Conservation (phyloP, 331 rosid genomes). For the Erythrophleum ivorense region DNA sequence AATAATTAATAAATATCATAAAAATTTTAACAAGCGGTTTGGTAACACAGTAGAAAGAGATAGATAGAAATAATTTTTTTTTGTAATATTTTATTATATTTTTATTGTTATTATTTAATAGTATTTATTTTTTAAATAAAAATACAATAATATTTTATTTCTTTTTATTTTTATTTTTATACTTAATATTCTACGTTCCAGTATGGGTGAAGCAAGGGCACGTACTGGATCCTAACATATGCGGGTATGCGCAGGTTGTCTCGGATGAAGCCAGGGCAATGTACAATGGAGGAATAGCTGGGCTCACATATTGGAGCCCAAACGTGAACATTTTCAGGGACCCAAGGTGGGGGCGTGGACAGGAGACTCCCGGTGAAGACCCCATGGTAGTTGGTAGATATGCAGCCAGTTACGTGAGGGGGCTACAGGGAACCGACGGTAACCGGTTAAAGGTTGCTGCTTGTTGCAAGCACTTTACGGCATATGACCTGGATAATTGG, state of each 20-base stretch:
- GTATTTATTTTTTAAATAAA: too few species aligned
- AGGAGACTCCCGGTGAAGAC: conserved; percentile 98
- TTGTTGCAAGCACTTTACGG: conserved; percentile 90
- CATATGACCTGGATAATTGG: conserved; percentile 96
- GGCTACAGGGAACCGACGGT: conserved; percentile 74
- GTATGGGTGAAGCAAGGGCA: too few species aligned
- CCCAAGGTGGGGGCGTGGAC: conserved; percentile 99
- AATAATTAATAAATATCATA: neutral
- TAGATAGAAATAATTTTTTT: too few species aligned
- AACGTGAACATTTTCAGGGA: conserved; percentile 86
- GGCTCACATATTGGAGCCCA: conserved; percentile 93
- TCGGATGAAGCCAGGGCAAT: conserved; percentile 96
- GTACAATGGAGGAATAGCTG: conserved; percentile 83
- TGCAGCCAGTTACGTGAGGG: conserved; percentile 74
- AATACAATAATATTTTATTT: too few species aligned
- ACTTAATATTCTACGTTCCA: too few species aligned
- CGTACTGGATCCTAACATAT: neutral
- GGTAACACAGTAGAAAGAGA: too few species aligned
- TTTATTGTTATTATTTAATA: too few species aligned
- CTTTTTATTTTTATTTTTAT: too few species aligned
- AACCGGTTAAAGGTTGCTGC: conserved; percentile 85
- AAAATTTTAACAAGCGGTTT: neutral
- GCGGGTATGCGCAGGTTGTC: conserved; percentile 58
- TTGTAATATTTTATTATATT: too few species aligned
- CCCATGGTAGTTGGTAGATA: conserved; percentile 75